A percentile compares a stretch with the other conserved stretches of the same genome.
Conservation (phyloP, 768 basidiomycete genomes). For the Mrakia gelida region DNA sequence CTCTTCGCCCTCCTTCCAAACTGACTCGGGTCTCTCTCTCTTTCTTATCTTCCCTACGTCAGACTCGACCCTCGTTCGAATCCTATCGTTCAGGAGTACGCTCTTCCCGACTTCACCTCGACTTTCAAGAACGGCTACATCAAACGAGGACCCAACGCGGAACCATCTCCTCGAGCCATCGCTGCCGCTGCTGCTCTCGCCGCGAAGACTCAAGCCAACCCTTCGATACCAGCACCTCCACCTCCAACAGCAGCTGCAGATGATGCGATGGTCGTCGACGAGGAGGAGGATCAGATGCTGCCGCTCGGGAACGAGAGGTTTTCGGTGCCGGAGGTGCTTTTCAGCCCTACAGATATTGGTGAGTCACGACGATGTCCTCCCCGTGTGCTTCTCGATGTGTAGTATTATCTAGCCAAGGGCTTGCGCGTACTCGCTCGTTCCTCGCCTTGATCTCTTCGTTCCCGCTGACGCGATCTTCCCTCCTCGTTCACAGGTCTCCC, state of each 20-base stretch:
- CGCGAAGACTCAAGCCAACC: constrained; percentile 41
- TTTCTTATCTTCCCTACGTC: neutral
- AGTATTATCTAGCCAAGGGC: neutral
- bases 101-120: constrained; percentile 75
- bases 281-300: constrained; percentile 54
- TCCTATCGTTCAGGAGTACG: constrained; percentile 75
- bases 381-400: neutral
- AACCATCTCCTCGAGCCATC: constrained; percentile 20
- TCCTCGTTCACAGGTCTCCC: constrained; percentile 56
- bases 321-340: constrained; percentile 84
- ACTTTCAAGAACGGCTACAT: constrained; percentile 47
- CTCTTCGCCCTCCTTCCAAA: neutral
- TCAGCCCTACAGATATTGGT: constrained; percentile 87
- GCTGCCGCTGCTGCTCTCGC: constrained; percentile 28
- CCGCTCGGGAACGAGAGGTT: constrained; percentile 89
- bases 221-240: constrained; percentile 52
- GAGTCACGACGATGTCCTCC: constrained; percentile 34
- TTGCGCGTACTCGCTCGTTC: neutral
- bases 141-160: constrained; percentile 44
- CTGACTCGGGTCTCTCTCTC: neutral
- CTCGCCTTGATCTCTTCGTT: neutral
- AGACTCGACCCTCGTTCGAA: constrained; percentile 53
- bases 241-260: constrained; percentile 39
- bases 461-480: neutral
- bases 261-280: constrained; percentile 17